Evolutionary conservation across 2,329 filamentous ascomycete genomes (phyloP).

Genomic region (Thielaviopsis ethacetica): DNA sequence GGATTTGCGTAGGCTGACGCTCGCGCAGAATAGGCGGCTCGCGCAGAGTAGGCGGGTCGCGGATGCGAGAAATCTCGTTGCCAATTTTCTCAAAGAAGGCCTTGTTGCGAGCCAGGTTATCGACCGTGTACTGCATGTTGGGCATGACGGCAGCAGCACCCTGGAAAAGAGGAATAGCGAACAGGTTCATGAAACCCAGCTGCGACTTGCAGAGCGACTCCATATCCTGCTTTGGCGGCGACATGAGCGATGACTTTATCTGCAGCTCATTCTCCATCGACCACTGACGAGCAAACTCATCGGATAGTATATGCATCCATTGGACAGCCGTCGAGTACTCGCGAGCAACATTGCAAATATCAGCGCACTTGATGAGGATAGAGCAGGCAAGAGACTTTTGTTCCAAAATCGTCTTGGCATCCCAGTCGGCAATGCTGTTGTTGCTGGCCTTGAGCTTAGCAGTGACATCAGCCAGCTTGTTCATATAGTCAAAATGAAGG

Average conservation of each 20-base stretch:
- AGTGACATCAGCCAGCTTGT: slow-evolving; percentile 64
- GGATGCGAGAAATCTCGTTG: neutral
- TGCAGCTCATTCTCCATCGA: slow-evolving; percentile 79
- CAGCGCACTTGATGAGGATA: slow-evolving; percentile 89
- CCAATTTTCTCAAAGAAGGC: slow-evolving; percentile 15
- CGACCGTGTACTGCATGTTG: slow-evolving; percentile 65
- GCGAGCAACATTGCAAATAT: slow-evolving; percentile 94
- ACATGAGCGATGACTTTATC: slow-evolving; percentile 75
- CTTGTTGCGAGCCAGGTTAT: slow-evolving; percentile 35
- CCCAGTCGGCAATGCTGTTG: slow-evolving; percentile 56
- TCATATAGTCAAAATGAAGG: slow-evolving; percentile 93
- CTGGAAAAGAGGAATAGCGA: slow-evolving; percentile 81
- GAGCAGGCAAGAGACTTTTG: slow-evolving; percentile 72
- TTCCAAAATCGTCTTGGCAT: slow-evolving; percentile 56
- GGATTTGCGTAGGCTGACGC: neutral
- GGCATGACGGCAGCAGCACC: slow-evolving; percentile 77
- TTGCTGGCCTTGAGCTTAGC: slow-evolving; percentile 51
- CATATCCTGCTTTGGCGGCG: slow-evolving; percentile 67
- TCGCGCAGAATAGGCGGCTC: neutral
- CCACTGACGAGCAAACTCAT: slow-evolving; percentile 87
- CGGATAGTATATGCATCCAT: slow-evolving; percentile 89
- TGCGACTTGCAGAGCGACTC: slow-evolving; percentile 74
- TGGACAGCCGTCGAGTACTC: slow-evolving; percentile 65
- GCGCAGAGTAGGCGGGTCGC: too few species aligned
- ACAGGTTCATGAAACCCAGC: slow-evolving; percentile 91